A percentile compares a stretch with the other conserved stretches of the same genome.
phyloP scores from a whole-genome alignment of 805 yeast species.

The Teunomyces funiuensis region DNA sequence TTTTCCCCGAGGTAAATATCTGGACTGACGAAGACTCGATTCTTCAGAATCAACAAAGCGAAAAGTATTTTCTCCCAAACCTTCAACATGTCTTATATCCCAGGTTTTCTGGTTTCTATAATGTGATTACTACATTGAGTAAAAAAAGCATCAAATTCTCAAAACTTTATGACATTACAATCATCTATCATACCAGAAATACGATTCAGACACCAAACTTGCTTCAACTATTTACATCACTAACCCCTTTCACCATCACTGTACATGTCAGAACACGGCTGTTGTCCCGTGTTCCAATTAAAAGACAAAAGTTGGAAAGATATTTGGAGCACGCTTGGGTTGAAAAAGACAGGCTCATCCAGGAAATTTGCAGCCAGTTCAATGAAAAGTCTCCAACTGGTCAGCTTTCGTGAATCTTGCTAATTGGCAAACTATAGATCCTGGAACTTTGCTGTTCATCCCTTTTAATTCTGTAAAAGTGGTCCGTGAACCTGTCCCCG shows the following conservation, averaged over 20 bases:
- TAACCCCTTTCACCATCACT: constrained; percentile 34
- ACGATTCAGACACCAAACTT: constrained; percentile 25
- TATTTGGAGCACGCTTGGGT: constrained; percentile 79
- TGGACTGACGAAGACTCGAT: constrained; percentile 48
- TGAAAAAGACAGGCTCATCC: constrained; percentile 55
- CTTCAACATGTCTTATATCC: constrained; percentile 72
- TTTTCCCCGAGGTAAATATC: constrained; percentile 86
- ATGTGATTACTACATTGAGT: constrained; percentile 45
- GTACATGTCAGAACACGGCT: constrained; percentile 50
- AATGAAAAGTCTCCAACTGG: neutral
- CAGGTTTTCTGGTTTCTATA: constrained; percentile 59
- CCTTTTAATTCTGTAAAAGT: constrained; percentile 77
- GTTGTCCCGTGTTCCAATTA: constrained; percentile 49
- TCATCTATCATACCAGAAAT: constrained; percentile 34
- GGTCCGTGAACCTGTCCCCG: constrained; percentile 83
- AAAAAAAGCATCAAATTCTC: constrained; percentile 33
- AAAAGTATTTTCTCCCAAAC: constrained; percentile 58
- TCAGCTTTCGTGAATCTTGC: constrained; percentile 32
- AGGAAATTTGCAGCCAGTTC: neutral
- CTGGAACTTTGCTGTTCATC: constrained; percentile 79
- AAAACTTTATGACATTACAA: constrained; percentile 56
- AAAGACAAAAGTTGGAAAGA: constrained; percentile 57
- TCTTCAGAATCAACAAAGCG: constrained; percentile 55
- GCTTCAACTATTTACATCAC: constrained; percentile 28
- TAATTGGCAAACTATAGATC: constrained; percentile 52